Evolutionary conservation across 139 green algal species (phyloP), one percentile per base, ranked within the genome.

Genomic region (Tetratostichococcus sp.): DNA sequence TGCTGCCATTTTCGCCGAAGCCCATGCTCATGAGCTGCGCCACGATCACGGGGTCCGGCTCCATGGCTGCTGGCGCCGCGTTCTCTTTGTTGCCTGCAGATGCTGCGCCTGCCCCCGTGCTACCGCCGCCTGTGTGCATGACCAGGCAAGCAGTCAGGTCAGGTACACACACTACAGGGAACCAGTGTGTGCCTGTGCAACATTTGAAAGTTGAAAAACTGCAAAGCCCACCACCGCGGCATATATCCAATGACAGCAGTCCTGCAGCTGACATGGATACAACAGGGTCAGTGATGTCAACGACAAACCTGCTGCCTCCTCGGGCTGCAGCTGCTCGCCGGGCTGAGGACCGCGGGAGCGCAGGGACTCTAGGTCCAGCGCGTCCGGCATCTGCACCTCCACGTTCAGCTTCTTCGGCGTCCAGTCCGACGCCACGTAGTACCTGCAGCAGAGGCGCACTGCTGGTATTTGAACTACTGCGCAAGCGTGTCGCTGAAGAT

Each of bases 351-450:
- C 93, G 0, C 14, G 32, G 22, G 68, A 80, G 1, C 95, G 74
- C 80, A 98, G 85, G 14, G 67, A n/a, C 50, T 92, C 88, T 35
- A 99, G 75, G 70, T 93, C 77, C 19, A 99, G 69, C 42, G 84
- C 58, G 35, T 96, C 86, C 0, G 96, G 95, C 43, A 92, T 83
- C 30, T 95, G 84, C 76, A 98, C 87, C 23, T 89, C 74, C 43
- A 97, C 92, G 69, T 91, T 82, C 59, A 94, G 80, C 86, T 99
- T 99, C 74, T 89, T 94, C 25, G 93, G 80, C 39, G 87, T 91
- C 95, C 96, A 99, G 83, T 85, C 82, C 30, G 89, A 77, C 43
- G 79, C 87, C 28, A 90, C 69, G 62, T 93, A 94, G 82, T 94
- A 97, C 72, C 92, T 85, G 70, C 65, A 26, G 50, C 17, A 2